These are phyloP conservation scores for Coemansia sp. DNA, from an alignment of 192 early-diverging fungal species.

Conservation along the genomic window DNA sequence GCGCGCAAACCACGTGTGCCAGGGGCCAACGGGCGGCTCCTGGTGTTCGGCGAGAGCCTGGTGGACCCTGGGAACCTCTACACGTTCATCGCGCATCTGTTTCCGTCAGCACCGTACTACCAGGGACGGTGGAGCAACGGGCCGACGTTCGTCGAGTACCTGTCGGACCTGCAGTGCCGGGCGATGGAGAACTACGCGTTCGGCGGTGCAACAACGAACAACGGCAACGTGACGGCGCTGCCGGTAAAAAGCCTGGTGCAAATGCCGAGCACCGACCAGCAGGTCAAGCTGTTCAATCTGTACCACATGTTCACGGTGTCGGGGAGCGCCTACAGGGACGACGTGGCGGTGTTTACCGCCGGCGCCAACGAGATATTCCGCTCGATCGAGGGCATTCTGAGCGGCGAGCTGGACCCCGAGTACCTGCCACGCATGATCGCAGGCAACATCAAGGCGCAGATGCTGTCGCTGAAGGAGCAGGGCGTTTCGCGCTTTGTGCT, in stretches of 20 bases:
- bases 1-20: slow-evolving; percentile 47
- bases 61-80: slow-evolving; percentile 50
- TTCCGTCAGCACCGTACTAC: slow-evolving; percentile 49
- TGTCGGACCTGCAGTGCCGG: slow-evolving; percentile 45
- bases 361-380: slow-evolving; percentile 50
- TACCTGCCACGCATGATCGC: slow-evolving; percentile 45
- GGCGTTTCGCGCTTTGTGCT: slow-evolving; percentile 38
- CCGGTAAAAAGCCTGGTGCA: slow-evolving; percentile 44
- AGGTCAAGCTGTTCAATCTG: slow-evolving; percentile 49
- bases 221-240: slow-evolving; percentile 47
- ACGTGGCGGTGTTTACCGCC: slow-evolving; percentile 46
- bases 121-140: slow-evolving; percentile 53
- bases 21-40: slow-evolving; percentile 39
- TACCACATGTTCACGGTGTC: slow-evolving; percentile 44
- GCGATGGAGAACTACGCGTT: slow-evolving; percentile 52
- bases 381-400: slow-evolving; percentile 43
- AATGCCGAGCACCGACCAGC: slow-evolving; percentile 50
- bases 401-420: slow-evolving; percentile 30
- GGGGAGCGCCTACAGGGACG: slow-evolving; percentile 36
- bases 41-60: slow-evolving; percentile 51
- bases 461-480: slow-evolving; percentile 46
- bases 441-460: slow-evolving; percentile 35
- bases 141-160: slow-evolving; percentile 49
- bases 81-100: slow-evolving; percentile 45
- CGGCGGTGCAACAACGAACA: slow-evolving; percentile 48